These are phyloP conservation scores for Solanum pennellii DNA, from an alignment of 257 asterid genomes.

Conservation along the genomic window DNA sequence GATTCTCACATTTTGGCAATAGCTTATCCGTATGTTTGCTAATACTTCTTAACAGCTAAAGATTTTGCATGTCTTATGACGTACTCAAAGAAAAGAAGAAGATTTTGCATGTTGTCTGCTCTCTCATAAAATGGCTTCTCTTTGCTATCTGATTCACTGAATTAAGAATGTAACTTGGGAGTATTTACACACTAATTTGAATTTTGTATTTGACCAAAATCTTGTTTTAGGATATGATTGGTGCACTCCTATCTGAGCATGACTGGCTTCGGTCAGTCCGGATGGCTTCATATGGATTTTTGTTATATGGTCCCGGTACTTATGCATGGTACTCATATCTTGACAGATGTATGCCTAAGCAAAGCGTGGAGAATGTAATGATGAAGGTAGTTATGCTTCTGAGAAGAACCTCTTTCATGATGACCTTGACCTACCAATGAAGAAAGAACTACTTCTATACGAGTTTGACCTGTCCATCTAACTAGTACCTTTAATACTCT, in stretches of 20 bases:
- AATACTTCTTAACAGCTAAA: not conserved
- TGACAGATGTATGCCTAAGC: slow-evolving; percentile 68
- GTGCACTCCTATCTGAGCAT: slow-evolving; percentile 42
- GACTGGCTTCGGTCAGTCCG: slow-evolving; percentile 80
- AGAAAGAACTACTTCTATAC: not conserved
- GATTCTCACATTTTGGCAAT: not conserved
- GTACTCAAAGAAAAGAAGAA: not conserved
- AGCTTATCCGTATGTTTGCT: not conserved
- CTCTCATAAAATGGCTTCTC: not conserved
- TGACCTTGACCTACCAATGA: not conserved
- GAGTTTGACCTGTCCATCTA: not conserved
- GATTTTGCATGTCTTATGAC: not conserved
- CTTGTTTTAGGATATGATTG: slow-evolving; percentile 34
- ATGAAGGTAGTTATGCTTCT: slow-evolving; percentile 35
- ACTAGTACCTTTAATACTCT: not conserved
- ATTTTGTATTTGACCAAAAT: not conserved
- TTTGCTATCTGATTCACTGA: not conserved
- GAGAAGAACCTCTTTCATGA: not conserved
- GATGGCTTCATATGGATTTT: slow-evolving; percentile 78
- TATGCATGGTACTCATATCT: slow-evolving; percentile 82
- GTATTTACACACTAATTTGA: not conserved
- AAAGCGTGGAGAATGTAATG: slow-evolving; percentile 43
- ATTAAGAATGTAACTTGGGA: not conserved
- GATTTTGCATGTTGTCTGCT: not conserved
- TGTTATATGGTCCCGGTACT: slow-evolving; percentile 89